A percentile compares a stretch with the other conserved stretches of the same genome.
phyloP scores from a whole-genome alignment of 2,329 filamentous ascomycete species.

The Colletotrichum costaricense region DNA sequence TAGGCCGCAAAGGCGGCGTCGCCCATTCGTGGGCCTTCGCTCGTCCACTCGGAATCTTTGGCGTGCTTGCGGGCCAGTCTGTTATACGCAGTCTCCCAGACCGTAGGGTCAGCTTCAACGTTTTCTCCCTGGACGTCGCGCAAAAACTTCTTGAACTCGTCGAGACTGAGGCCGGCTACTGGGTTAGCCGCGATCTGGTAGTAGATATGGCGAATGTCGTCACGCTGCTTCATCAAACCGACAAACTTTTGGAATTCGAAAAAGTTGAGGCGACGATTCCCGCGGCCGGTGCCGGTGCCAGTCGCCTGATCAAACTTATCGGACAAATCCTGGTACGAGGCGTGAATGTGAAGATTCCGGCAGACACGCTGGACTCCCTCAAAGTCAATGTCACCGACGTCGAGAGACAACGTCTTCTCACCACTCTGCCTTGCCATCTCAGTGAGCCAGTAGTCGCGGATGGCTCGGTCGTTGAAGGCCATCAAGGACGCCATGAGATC shows the following conservation, averaged over 20 bases:
- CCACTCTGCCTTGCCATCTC: constrained; percentile 78
- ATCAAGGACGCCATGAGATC: constrained; percentile 91
- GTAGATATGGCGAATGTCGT: constrained; percentile 83
- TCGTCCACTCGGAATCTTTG: constrained; percentile 53
- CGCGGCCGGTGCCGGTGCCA: constrained; percentile 60
- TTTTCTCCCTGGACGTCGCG: constrained; percentile 80
- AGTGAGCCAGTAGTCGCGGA: constrained; percentile 85
- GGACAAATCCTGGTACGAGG: constrained; percentile 75
- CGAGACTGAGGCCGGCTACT: constrained; percentile 73
- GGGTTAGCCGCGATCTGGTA: constrained; percentile 67
- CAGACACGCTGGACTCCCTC: constrained; percentile 85
- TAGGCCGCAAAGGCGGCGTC: constrained; percentile 83
- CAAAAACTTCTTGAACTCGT: constrained; percentile 83
- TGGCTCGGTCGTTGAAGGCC: constrained; percentile 84
- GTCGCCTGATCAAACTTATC: constrained; percentile 81
- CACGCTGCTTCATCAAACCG: constrained; percentile 82
- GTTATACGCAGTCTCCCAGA: constrained; percentile 80
- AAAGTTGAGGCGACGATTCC: constrained; percentile 73
- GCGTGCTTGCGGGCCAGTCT: constrained; percentile 72
- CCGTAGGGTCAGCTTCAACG: constrained; percentile 70
- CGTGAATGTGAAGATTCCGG: constrained; percentile 91
- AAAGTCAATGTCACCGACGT: constrained; percentile 80
- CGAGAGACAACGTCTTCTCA: constrained; percentile 59
- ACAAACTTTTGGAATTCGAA: constrained; percentile 87
- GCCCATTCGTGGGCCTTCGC: constrained; percentile 68